Conservation (phyloP, 495 filamentous ascomycete species). For the Sordaria brevicollis region DNA sequence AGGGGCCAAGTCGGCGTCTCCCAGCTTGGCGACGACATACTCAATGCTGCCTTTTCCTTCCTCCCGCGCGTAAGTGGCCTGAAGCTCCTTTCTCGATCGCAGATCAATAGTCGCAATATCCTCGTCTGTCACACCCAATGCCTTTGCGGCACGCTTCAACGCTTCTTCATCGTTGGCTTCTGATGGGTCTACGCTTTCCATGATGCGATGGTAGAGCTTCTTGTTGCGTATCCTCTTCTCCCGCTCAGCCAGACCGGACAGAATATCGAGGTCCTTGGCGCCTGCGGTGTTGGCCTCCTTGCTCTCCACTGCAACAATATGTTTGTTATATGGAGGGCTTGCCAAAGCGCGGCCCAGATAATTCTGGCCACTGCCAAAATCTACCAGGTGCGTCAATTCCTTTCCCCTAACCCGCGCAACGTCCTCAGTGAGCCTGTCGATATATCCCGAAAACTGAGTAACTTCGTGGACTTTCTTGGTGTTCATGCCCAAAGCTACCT, state of each 20-base stretch:
- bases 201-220: constrained; percentile 50
- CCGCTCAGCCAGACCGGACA: constrained; percentile 58
- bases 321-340: constrained; percentile 69
- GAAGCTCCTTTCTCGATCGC: constrained; percentile 33
- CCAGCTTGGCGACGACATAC: constrained; percentile 50
- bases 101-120: constrained; percentile 32
- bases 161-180: constrained; percentile 28
- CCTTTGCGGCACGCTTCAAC: constrained; percentile 26
- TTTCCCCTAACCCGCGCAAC: constrained; percentile 27
- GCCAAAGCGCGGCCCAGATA: constrained; percentile 87
- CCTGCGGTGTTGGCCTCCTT: constrained; percentile 74
- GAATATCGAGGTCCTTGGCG: constrained; percentile 70
- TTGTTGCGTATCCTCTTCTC: constrained; percentile 64
- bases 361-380: constrained; percentile 94
- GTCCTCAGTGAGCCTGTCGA: constrained; percentile 43
- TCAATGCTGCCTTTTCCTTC: constrained; percentile 57
- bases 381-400: constrained; percentile 77
- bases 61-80: constrained; percentile 33
- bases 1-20: constrained; percentile 49
- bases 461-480: constrained; percentile 95
- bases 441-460: constrained; percentile 46
- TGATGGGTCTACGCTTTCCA: constrained; percentile 28
- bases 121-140: constrained; percentile 21
- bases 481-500: constrained; percentile 85
- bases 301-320: constrained; percentile 86